phyloP scores from a whole-genome alignment of 1,284 basidiomycete species.

The Irpex rosettiformis region DNA sequence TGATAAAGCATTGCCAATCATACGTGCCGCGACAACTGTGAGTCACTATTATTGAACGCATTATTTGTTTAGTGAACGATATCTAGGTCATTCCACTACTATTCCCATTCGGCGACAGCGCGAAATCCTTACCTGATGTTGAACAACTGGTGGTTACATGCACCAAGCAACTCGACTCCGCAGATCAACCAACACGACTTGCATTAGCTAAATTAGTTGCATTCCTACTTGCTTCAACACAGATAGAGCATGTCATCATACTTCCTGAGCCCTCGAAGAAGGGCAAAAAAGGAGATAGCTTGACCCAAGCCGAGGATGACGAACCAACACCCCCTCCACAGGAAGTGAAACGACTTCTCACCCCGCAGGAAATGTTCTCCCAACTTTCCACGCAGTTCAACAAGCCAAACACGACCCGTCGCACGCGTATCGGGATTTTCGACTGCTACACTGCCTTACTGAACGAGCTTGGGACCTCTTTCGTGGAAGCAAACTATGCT shows the following conservation, averaged over 20 bases:
- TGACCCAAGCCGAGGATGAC: conserved; percentile 52
- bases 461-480: conserved; percentile 69
- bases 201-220: conserved; percentile 80
- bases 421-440: conserved; percentile 81
- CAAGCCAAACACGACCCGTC: conserved; percentile 64
- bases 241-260: conserved; percentile 61
- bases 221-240: conserved; percentile 82
- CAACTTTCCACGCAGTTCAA: conserved; percentile 81
- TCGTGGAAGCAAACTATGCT: conserved; percentile 83
- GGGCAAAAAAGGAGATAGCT: conserved; percentile 57
- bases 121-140: conserved; percentile 60
- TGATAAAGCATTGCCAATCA: conserved; percentile 86
- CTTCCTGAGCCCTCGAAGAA: conserved; percentile 54
- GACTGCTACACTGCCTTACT: conserved; percentile 87
- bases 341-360: conserved; percentile 70
- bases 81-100: conserved; percentile 62
- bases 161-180: conserved; percentile 74
- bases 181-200: conserved; percentile 83
- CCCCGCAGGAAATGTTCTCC: conserved; percentile 77
- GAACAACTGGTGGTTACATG: conserved; percentile 71
- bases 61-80: conserved; percentile 8
- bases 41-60: conserved; percentile 17
- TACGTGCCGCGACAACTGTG: conserved; percentile 82
- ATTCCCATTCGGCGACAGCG: conserved; percentile 55
- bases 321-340: conserved; percentile 51